A percentile compares a stretch with the other conserved stretches of the same genome.
Evolutionary conservation across 176 grass and related monocot genomes (phyloP).

Genomic region (Dactylis glomerata): DNA sequence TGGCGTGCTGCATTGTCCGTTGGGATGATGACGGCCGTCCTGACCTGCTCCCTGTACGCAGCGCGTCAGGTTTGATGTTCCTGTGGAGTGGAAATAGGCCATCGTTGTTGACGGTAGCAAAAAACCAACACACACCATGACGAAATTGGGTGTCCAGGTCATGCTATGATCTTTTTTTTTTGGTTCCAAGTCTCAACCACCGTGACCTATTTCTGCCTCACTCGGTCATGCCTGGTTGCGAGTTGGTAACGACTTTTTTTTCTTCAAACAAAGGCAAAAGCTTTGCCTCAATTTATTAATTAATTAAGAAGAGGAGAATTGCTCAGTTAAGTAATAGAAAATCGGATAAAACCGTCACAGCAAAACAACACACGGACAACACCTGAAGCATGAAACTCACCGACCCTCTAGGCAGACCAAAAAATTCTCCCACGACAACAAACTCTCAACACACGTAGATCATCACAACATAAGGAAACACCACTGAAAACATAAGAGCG

Average conservation of each 20-base stretch:
- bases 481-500: too few species aligned
- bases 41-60: neutral
- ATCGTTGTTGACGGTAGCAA: neutral
- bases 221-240: neutral
- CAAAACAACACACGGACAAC: too few species aligned
- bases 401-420: too few species aligned
- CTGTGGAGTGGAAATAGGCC: neutral
- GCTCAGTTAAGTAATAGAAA: too few species aligned
- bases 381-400: too few species aligned
- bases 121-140: neutral
- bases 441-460: too few species aligned
- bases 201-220: neutral
- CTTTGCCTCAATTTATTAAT: too few species aligned
- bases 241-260: neutral
- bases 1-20: neutral
- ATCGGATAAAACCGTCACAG: too few species aligned
- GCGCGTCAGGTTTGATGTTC: neutral
- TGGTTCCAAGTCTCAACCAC: neutral
- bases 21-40: rapidly evolving
- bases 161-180: neutral
- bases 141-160: neutral
- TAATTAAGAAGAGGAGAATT: too few species aligned
- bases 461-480: too few species aligned
- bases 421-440: too few species aligned
- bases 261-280: too few species aligned